A percentile compares a stretch with the other conserved stretches of the same genome.
phyloP scores from a whole-genome alignment of 2,329 filamentous ascomycete genomes.

The Didymella segeticola region DNA sequence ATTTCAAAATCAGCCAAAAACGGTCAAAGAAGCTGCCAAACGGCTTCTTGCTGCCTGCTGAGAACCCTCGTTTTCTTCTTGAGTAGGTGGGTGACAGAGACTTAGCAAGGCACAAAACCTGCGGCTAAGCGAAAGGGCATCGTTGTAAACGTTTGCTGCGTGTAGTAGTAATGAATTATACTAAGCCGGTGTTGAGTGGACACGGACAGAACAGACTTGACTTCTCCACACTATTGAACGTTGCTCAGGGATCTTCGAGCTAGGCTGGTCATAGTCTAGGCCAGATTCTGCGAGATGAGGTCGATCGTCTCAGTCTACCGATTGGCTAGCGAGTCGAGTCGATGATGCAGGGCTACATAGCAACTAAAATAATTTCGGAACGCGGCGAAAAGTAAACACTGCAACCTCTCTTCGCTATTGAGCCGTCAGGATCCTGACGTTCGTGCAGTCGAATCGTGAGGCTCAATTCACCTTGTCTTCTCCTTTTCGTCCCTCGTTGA shows the following conservation, averaged over 20 bases:
- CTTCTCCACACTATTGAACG: neutral
- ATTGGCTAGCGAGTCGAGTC: conserved; percentile 11
- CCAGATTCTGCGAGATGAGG: neutral
- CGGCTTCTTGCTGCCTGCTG: no score
- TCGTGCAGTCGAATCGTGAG: neutral
- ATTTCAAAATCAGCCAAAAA: no score
- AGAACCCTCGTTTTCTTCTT: no score
- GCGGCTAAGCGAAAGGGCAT: no score
- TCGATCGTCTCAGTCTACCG: conserved; percentile 8
- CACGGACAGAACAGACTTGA: neutral
- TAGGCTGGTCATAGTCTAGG: conserved; percentile 3
- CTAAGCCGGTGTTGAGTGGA: neutral
- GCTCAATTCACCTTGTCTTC: neutral
- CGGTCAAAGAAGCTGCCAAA: no score
- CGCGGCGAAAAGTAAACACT: conserved; percentile 19
- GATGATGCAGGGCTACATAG: conserved; percentile 11
- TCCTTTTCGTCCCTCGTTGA: neutral
- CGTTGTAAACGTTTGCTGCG: no score
- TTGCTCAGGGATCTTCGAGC: neutral
- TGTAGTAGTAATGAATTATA: neutral
- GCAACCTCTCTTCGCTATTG: conserved; percentile 2
- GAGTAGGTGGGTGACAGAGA: no score
- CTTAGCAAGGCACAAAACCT: no score
- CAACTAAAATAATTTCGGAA: conserved; percentile 22
- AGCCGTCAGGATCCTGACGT: conserved; percentile 1